These are phyloP conservation scores for Daldinia eschscholtzii DNA, from an alignment of 2,329 filamentous ascomycete species.

Conservation along the genomic window DNA sequence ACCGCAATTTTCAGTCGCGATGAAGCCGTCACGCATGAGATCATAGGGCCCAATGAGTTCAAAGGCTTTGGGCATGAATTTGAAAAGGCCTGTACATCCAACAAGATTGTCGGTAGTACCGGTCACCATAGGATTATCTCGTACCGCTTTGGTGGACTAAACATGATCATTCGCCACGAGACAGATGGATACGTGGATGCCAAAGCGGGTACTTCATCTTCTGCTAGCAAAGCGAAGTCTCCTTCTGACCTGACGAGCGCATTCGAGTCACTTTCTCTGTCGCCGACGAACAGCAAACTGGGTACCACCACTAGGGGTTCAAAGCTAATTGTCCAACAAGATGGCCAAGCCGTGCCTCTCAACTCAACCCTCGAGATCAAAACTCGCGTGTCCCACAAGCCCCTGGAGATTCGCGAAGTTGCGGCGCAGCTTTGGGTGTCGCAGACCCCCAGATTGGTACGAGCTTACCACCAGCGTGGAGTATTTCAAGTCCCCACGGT, in stretches of 20 bases:
- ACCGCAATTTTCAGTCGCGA: slow-evolving; percentile 57
- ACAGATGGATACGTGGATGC: slow-evolving; percentile 57
- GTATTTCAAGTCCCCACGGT: slow-evolving; percentile 53
- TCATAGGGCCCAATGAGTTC: slow-evolving; percentile 55
- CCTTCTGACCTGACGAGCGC: slow-evolving; percentile 40
- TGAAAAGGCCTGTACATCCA: slow-evolving; percentile 59
- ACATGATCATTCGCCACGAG: slow-evolving; percentile 59
- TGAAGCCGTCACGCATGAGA: slow-evolving; percentile 48
- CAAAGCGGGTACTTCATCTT: slow-evolving; percentile 9
- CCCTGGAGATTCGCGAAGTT: slow-evolving; percentile 53
- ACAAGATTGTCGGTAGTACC: slow-evolving; percentile 54
- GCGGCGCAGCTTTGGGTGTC: slow-evolving; percentile 60
- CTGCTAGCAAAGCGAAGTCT: slow-evolving; percentile 6
- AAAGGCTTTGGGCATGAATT: slow-evolving; percentile 60
- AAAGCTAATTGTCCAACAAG: slow-evolving; percentile 50
- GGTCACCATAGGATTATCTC: slow-evolving; percentile 61
- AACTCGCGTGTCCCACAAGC: slow-evolving; percentile 54
- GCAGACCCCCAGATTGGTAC: slow-evolving; percentile 62
- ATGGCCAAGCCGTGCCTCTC: slow-evolving; percentile 52
- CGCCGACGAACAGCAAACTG: not conserved
- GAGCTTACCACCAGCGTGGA: slow-evolving; percentile 57
- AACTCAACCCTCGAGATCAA: slow-evolving; percentile 61
- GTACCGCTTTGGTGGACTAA: slow-evolving; percentile 58
- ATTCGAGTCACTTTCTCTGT: slow-evolving; percentile 49
- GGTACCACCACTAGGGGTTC: slow-evolving; percentile 36